phyloP scores from a whole-genome alignment of 208 protist genomes.

The Trypanosoma mega region DNA sequence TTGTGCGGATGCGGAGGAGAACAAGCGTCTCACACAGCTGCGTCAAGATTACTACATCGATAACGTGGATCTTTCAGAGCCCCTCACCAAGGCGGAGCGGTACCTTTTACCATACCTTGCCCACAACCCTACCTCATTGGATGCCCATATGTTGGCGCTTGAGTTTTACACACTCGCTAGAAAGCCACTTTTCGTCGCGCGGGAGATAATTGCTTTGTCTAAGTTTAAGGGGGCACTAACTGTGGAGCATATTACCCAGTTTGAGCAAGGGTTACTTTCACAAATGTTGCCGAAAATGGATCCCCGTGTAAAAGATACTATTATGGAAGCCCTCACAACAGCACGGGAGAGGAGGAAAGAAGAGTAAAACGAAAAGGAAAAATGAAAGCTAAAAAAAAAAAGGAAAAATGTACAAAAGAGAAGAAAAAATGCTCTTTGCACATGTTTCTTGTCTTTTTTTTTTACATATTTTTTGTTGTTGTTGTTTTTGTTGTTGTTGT shows the following conservation, averaged over 20 bases:
- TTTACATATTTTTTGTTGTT: no score
- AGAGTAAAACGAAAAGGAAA: not conserved
- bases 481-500: no score
- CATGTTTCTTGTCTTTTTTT: no score
- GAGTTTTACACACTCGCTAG: constrained; percentile 62
- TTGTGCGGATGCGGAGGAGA: constrained; percentile 51
- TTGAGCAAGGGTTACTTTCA: constrained; percentile 41
- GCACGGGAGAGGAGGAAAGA: constrained; percentile 19
- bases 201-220: constrained; percentile 43
- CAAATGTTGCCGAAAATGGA: constrained; percentile 27
- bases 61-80: constrained; percentile 64
- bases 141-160: constrained; percentile 65
- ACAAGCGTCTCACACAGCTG: constrained; percentile 58
- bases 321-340: constrained; percentile 46
- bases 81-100: constrained; percentile 70
- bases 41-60: constrained; percentile 58
- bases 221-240: constrained; percentile 36
- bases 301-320: constrained; percentile 43
- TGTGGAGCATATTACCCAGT: constrained; percentile 33
- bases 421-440: not conserved
- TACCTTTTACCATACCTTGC: constrained; percentile 66
- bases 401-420: not conserved
- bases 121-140: constrained; percentile 35
- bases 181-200: constrained; percentile 69
- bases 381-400: not conserved